phyloP scores from a whole-genome alignment of 2,329 filamentous ascomycete genomes.

The Epichloe sp. region DNA sequence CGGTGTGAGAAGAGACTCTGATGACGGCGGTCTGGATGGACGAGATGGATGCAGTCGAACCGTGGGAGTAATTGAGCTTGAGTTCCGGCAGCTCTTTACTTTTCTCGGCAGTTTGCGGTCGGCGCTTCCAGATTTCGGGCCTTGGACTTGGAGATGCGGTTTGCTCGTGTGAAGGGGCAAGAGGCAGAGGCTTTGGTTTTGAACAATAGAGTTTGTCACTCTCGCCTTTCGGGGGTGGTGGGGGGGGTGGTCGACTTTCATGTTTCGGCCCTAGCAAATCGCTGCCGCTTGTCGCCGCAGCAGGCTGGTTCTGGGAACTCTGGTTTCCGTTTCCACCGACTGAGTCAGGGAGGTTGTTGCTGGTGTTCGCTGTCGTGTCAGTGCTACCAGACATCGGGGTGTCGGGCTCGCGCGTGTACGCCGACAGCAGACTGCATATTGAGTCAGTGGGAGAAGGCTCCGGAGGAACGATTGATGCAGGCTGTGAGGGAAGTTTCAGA shows the following conservation, averaged over 20 bases:
- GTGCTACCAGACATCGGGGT: constrained; percentile 14
- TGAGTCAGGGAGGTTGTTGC: constrained; percentile 1
- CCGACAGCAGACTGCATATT: constrained; percentile 41
- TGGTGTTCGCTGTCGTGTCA: constrained; percentile 4
- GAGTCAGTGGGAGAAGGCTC: constrained; percentile 32
- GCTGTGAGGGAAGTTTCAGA: constrained; percentile 1
- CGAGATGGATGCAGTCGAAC: constrained; percentile 30
- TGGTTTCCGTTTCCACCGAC: background rate
- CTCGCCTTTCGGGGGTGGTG: constrained; percentile 15
- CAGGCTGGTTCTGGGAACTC: background rate
- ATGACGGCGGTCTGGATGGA: constrained; percentile 5
- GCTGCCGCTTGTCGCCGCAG: background rate
- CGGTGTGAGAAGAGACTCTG: background rate
- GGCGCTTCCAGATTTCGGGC: constrained; percentile 33
- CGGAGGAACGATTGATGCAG: constrained; percentile 9
- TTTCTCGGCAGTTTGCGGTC: constrained; percentile 35
- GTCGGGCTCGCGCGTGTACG: constrained; percentile 36
- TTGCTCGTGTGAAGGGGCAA: constrained; percentile 9
- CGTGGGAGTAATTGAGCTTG: constrained; percentile 34
- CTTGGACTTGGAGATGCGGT: constrained; percentile 17
- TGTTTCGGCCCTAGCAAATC: background rate
- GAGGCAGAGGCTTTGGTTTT: constrained; percentile 5
- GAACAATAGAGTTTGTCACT: constrained; percentile 6
- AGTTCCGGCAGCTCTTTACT: constrained; percentile 34
- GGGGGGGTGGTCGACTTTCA: background rate